Conservation (phyloP, 139 green algal species). For the Chlorella vulgaris region DNA sequence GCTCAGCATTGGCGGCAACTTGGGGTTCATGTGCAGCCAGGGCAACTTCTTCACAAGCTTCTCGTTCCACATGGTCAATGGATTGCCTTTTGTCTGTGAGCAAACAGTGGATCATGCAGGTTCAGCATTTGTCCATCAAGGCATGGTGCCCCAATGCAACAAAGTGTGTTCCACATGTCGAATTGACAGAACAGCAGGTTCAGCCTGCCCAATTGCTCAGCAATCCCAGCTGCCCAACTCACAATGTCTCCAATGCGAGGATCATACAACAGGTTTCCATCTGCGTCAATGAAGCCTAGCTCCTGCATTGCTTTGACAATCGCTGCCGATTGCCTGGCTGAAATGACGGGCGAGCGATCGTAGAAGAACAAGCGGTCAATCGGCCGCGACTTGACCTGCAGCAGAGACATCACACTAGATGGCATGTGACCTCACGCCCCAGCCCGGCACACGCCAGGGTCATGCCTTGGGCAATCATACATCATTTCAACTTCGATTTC, state of each 20-base stretch:
- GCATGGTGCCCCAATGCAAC: too few relatives aligned
- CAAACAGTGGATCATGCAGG: neutral
- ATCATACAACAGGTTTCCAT: neutral
- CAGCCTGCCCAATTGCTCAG: neutral
- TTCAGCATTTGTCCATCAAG: neutral
- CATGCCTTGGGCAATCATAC: too few relatives aligned
- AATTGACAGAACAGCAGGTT: too few relatives aligned
- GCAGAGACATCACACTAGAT: neutral
- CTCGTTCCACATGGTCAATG: conserved; percentile 24
- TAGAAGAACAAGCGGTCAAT: conserved; percentile 8
- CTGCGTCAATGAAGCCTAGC: conserved; percentile 1
- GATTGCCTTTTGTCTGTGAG: neutral
- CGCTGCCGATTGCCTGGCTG: neutral
- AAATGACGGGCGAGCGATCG: conserved; percentile 18
- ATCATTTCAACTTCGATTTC: too few relatives aligned
- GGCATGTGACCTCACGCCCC: neutral
- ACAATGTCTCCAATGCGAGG: conserved; percentile 9
- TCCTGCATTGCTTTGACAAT: conserved; percentile 8
- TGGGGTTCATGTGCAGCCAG: conserved; percentile 25
- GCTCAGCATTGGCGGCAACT: conserved; percentile 23
- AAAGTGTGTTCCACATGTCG: too few relatives aligned
- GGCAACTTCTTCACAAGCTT: conserved; percentile 11
- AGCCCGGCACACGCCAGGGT: too few relatives aligned
- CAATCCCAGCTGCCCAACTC: neutral
- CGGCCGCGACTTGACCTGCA: neutral